A percentile compares a stretch with the other conserved stretches of the same genome.
phyloP scores from a whole-genome alignment of 257 asterid genomes.

The Solanum okadae region DNA sequence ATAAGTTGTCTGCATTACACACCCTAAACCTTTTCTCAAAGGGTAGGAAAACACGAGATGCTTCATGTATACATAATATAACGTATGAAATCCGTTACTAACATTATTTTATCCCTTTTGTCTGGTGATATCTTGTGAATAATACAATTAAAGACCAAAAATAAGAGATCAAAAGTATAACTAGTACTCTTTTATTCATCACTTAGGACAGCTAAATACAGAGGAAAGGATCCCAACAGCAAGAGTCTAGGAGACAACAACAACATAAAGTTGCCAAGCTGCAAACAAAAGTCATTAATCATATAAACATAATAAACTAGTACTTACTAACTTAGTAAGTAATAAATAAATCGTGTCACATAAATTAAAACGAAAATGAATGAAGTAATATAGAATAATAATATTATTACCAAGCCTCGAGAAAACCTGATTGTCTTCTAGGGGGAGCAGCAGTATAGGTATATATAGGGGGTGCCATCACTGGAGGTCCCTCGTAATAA shows the following conservation, averaged over 20 bases:
- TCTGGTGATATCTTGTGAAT: not conserved
- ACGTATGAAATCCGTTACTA: not conserved
- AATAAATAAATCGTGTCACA: not conserved
- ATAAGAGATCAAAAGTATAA: not conserved
- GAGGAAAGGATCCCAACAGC: conserved; percentile 36
- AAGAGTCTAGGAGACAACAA: conserved; percentile 57
- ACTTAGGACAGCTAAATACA: not conserved
- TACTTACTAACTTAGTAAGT: not conserved
- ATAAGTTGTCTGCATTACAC: not conserved
- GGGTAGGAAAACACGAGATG: not conserved
- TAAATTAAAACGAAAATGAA: not conserved
- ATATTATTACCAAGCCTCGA: conserved; percentile 47
- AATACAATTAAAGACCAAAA: not conserved
- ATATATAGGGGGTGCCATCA: conserved; percentile 69
- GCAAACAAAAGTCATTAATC: conserved; percentile 5
- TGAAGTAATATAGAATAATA: not conserved
- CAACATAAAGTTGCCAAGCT: conserved; percentile 71
- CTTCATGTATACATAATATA: not conserved
- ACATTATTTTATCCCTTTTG: not conserved
- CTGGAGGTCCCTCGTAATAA: conserved; percentile 69
- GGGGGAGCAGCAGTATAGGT: conserved; percentile 42
- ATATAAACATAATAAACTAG: not conserved
- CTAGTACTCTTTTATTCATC: not conserved
- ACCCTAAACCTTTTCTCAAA: not conserved
- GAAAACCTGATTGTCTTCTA: conserved; percentile 28